These are phyloP conservation scores for Rhodotorula toruloides DNA, from an alignment of 768 basidiomycete species.

Conservation along the genomic window DNA sequence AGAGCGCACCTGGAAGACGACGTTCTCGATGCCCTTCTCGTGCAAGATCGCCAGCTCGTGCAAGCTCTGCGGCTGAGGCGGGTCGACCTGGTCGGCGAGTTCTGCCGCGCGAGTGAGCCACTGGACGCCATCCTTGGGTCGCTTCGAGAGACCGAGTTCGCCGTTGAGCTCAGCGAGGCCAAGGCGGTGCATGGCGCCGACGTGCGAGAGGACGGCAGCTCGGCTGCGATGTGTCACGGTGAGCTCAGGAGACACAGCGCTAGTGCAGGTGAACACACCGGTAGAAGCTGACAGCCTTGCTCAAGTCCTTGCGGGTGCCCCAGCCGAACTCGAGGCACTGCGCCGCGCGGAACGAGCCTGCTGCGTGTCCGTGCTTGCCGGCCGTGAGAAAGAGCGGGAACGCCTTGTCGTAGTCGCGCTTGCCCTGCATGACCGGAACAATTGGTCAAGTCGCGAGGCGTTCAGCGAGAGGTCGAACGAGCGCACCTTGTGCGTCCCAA, in stretches of 20 bases:
- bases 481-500: slow-evolving; percentile 37
- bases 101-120: slow-evolving; percentile 98
- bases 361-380: slow-evolving; percentile 93
- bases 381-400: slow-evolving; percentile 93
- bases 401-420: slow-evolving; percentile 94
- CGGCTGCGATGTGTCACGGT: slow-evolving; percentile 52
- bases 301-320: slow-evolving; percentile 88
- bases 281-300: slow-evolving; percentile 87
- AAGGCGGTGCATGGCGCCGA: slow-evolving; percentile 92
- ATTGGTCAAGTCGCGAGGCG: background rate
- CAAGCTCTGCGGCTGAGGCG: slow-evolving; percentile 61
- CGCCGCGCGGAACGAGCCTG: slow-evolving; percentile 89
- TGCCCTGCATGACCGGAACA: slow-evolving; percentile 48
- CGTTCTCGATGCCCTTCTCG: slow-evolving; percentile 96
- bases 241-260: background rate
- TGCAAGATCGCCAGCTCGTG: slow-evolving; percentile 92
- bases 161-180: slow-evolving; percentile 95
- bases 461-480: background rate
- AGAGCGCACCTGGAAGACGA: slow-evolving; percentile 68
- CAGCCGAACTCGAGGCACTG: slow-evolving; percentile 99
- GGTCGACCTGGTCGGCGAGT: slow-evolving; percentile 47
- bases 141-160: slow-evolving; percentile 75
- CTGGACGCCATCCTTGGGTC: slow-evolving; percentile 93
- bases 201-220: slow-evolving; percentile 82
- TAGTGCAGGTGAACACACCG: slow-evolving; percentile 46